Evolutionary conservation across 1,139 yeast genomes (phyloP), one percentile per base, ranked within the genome.

Genomic region (Kurtzmaniella quercitrusa): DNA sequence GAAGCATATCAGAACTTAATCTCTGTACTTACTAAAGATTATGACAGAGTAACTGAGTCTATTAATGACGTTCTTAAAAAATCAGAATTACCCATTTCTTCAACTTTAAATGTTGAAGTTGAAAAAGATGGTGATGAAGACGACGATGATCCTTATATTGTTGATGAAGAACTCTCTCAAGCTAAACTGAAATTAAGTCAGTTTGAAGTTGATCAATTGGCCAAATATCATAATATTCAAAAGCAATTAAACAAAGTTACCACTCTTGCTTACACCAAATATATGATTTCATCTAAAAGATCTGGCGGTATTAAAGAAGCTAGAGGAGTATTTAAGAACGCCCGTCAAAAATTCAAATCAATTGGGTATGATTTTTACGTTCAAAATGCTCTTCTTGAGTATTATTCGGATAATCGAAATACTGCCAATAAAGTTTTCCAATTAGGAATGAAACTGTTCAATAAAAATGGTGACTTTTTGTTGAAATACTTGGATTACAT

Each of bases 371-470:
- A 87, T 51, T 76, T 93, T 27, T 93, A 77, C 60, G 82, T 84
- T 23, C 94, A 88, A 43, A 85, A 88, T 54, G 95, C 97, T 0
- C 72, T 81, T 58, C 73, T 91, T 70, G 98, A 93, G 59, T 82
- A 80, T 55, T 82, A 82, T 55, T 77, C 84, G 38, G 77, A 76
- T 46, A 75, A 85, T 50, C 70, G 76, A 42, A 83, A 81, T 43
- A 81, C 86, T 37, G 93, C 97, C 0, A 70, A 78, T 43, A 84
- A 84, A 57, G 83, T 91, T 34, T 85, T 89, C 61, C 95, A 87
- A 51, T 65, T 89, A 41, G 98, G 95, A 1, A 66, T 85, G 66
- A 85, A 81, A 58, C 64, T 77, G 47, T 85, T 77, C 57, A 65
- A 70, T 3, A 61, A 67, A 17, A 75, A 80, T 50, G 85, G 87